Base-by-base conservation (phyloP, 495 filamentous ascomycete species). In the Lepidopterella palustris region DNA sequence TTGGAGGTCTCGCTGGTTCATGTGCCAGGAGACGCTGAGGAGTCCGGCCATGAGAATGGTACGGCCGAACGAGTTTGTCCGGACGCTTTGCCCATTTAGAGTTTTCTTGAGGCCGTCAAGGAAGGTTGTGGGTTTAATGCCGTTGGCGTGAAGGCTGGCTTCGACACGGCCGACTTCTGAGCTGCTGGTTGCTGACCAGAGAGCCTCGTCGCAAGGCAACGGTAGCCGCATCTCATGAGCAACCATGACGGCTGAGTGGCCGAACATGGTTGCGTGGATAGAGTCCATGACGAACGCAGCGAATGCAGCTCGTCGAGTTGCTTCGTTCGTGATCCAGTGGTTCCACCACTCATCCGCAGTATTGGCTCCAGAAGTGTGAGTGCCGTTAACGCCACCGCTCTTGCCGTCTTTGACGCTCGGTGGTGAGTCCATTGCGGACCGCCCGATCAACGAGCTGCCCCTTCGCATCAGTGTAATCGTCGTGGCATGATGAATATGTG, bases 181-280 rank as follows among this genome's bases (percentile, higher is more conserved):
- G 51, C 88, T 87, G 69, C 86, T 96, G 10, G 87, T 91, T 24
- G 93, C 93, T 39, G 90, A 89, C 93, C 93, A 98, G 23, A 97
- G 74, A 25, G 87, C 83, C 70, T 97, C 93, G 64, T 97, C 93
- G 68, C 93, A 97, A 11, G 93, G 93, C 25, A 98, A 75, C 1
- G 93, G 89, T 9, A 97, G 77, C 23, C 89, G 85, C 78, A 98
- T 89, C 74, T 98, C 93, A 70, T 96, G 91, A 3, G 93, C 91
- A 13, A 96, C 91, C 91, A 97, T 96, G 28, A 93, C 92, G 2
- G 90, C 92, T 18, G 91, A 92, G 72, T 98, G 93, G 0, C 93
- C 93, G 73, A 97, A 98, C 88, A 98, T 96, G 42, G 90, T 97
- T 3, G 92, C 91, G 74, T 98, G 93, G 5, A 90, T 95, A 2